Conservation (phyloP, 371 early-diverging fungal species). For the Nematocida minor region DNA sequence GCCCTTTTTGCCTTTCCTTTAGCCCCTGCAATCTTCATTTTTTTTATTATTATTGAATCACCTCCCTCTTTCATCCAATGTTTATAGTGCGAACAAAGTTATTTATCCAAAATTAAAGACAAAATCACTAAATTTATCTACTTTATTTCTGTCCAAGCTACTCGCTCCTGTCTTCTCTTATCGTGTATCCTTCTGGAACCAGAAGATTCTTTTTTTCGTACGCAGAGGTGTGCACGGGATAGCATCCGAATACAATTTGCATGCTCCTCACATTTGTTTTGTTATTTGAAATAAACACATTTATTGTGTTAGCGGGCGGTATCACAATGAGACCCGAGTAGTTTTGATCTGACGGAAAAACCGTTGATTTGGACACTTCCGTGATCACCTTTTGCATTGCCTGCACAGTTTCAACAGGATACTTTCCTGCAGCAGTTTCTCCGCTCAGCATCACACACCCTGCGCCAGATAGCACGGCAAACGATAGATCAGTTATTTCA, state of each 20-base stretch:
- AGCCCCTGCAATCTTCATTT: too few relatives aligned
- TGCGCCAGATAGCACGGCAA: conserved; percentile 87
- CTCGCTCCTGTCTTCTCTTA: background rate
- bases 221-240: background rate
- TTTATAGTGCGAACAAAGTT: too few relatives aligned
- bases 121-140: too few relatives aligned
- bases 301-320: background rate
- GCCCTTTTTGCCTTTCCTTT: conserved; percentile 1
- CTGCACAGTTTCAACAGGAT: conserved; percentile 68
- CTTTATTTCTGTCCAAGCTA: too few relatives aligned
- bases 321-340: background rate
- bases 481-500: conserved; percentile 92
- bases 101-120: too few relatives aligned
- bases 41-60: too few relatives aligned
- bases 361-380: background rate
- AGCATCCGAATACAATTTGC: background rate
- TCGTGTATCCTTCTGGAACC: background rate
- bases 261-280: background rate
- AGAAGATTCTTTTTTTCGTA: background rate
- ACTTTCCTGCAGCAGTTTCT: conserved; percentile 84
- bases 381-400: conserved; percentile 22
- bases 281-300: background rate
- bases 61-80: too few relatives aligned
- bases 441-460: conserved; percentile 96
- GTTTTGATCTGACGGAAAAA: background rate